Conservation (phyloP, 1,284 basidiomycete species). For the Athelia sp. region DNA sequence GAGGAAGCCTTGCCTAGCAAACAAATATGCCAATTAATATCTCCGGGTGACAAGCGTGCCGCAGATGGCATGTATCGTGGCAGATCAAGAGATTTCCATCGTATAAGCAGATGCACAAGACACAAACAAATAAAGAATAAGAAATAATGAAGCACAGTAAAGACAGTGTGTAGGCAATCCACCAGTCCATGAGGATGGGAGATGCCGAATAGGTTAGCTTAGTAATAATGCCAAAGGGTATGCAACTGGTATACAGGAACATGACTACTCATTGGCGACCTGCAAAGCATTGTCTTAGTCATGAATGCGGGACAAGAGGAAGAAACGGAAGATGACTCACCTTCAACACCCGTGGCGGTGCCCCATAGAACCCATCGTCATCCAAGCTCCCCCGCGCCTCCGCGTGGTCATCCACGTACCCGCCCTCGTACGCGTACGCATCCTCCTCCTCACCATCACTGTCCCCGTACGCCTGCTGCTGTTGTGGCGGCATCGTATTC, state of each 20-base stretch:
- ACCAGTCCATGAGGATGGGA: no score
- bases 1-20: no score
- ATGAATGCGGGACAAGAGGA: background rate
- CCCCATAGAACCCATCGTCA: slow-evolving; percentile 33
- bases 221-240: background rate
- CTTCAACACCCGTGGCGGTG: slow-evolving; percentile 38
- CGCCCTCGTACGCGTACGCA: slow-evolving; percentile 17
- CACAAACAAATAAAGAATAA: background rate
- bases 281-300: no score
- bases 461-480: slow-evolving; percentile 18
- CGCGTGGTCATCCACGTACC: slow-evolving; percentile 9
- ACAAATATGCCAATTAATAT: no score
- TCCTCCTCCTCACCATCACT: slow-evolving; percentile 20
- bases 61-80: no score
- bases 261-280: background rate
- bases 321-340: slow-evolving; percentile 20
- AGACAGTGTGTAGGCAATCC: background rate
- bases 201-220: no score
- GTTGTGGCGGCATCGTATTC: slow-evolving; percentile 12
- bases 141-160: background rate
- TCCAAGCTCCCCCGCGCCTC: slow-evolving; percentile 23
- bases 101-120: background rate
- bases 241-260: background rate
- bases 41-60: no score
- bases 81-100: background rate